A percentile compares a stretch with the other conserved stretches of the same genome.
phyloP scores from a whole-genome alignment of 257 asterid species.

The Datura wrightii region DNA sequence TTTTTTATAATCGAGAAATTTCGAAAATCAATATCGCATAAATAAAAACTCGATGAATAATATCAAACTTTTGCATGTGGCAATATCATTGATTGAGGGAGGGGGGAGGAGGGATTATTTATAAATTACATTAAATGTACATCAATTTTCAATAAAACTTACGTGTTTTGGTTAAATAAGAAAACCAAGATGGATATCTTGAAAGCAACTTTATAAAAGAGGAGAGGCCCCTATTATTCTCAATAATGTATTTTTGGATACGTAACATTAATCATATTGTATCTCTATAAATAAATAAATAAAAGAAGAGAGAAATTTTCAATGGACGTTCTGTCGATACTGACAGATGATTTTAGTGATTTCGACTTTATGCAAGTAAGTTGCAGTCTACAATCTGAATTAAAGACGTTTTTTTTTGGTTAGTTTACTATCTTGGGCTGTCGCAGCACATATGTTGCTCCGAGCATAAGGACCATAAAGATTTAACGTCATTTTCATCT shows the following conservation, averaged over 20 bases:
- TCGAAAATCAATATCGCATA: too few species aligned
- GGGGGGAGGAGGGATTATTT: neutral
- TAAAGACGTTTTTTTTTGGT: too few species aligned
- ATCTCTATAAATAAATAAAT: too few species aligned
- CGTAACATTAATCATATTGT: neutral
- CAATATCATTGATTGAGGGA: too few species aligned
- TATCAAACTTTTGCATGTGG: too few species aligned
- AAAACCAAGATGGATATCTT: neutral
- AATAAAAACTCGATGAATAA: too few species aligned
- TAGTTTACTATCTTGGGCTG: too few species aligned
- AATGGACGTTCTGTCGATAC: neutral
- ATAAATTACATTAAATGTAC: neutral
- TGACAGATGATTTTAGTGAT: neutral
- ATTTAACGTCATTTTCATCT: neutral
- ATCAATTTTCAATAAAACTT: neutral
- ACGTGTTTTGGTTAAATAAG: neutral
- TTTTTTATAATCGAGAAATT: too few species aligned
- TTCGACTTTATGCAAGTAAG: neutral
- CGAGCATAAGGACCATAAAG: neutral
- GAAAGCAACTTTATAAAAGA: conserved; percentile 25
- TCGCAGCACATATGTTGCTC: neutral
- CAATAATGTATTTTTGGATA: neutral
- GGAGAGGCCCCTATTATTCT: neutral
- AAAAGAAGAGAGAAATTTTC: neutral
- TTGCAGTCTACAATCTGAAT: too few species aligned